phyloP scores from a whole-genome alignment of 495 filamentous ascomycete genomes.

The Trichoderma erinaceum region DNA sequence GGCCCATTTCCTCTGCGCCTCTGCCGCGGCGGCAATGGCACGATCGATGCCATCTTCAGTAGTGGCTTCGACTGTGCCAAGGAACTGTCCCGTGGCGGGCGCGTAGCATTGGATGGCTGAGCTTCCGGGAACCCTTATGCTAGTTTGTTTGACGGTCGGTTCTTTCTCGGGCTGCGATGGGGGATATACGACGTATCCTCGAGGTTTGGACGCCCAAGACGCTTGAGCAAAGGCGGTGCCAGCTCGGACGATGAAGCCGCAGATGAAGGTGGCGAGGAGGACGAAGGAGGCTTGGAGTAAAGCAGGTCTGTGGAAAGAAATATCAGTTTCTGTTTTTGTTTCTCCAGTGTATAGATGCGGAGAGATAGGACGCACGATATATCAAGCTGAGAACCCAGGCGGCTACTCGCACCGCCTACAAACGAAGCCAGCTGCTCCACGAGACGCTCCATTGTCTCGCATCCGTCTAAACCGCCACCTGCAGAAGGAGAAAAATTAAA shows the following conservation, averaged over 20 bases:
- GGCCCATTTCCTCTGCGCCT: constrained; percentile 76
- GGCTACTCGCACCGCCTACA: background rate
- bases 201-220: constrained; percentile 28
- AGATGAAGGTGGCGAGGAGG: constrained; percentile 25
- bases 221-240: constrained; percentile 21
- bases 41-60: constrained; percentile 74
- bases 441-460: constrained; percentile 10
- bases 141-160: constrained; percentile 52
- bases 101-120: constrained; percentile 77
- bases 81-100: constrained; percentile 77
- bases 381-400: background rate
- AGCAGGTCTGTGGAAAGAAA: background rate
- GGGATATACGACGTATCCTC: constrained; percentile 34
- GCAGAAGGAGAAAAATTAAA: background rate
- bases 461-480: background rate
- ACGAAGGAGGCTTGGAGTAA: background rate
- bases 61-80: constrained; percentile 74
- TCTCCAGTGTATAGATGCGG: background rate
- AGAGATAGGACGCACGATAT: background rate
- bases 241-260: constrained; percentile 23
- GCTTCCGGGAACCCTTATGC: constrained; percentile 49
- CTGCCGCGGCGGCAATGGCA: constrained; percentile 64
- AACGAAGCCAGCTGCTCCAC: background rate
- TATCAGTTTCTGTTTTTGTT: background rate
- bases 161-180: constrained; percentile 42